Evolutionary conservation across 2,329 filamentous ascomycete genomes (phyloP).

Genomic region (Acarospora socialis): DNA sequence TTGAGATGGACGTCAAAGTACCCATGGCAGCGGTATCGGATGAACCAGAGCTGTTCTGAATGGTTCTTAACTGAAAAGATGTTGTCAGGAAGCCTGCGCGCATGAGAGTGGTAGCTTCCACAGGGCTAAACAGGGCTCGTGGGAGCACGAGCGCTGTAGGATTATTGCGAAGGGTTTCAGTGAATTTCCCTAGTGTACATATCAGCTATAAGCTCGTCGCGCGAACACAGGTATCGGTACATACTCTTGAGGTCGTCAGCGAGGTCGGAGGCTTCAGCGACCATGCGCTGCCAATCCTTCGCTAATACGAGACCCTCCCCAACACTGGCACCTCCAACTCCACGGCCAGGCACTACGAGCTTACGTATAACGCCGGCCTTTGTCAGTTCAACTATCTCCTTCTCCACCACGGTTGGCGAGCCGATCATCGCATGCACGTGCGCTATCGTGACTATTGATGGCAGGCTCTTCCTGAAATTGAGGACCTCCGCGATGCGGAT

Average conservation of each 20-base stretch:
- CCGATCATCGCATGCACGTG: conserved; percentile 45
- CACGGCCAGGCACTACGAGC: conserved; percentile 42
- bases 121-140: conserved; percentile 25
- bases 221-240: conserved; percentile 2
- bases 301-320: conserved; percentile 44
- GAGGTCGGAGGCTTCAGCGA: conserved; percentile 23
- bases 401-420: conserved; percentile 43
- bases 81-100: conserved; percentile 52
- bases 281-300: conserved; percentile 35
- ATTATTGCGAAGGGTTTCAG: conserved; percentile 36
- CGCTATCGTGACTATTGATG: conserved; percentile 44
- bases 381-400: conserved; percentile 41
- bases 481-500: conserved; percentile 45
- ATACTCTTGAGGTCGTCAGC: conserved; percentile 14
- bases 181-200: conserved; percentile 35
- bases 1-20: conserved; percentile 46
- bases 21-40: conserved; percentile 28
- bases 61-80: conserved; percentile 24
- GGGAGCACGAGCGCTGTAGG: conserved; percentile 33
- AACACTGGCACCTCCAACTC: conserved; percentile 39
- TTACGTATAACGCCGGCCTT: conserved; percentile 37
- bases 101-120: conserved; percentile 45
- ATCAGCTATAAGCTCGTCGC: no score
- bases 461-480: conserved; percentile 39
- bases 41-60: conserved; percentile 28